Evolutionary conservation across 2,329 filamentous ascomycete species (phyloP).

Genomic region (Lachnellula occidentalis): DNA sequence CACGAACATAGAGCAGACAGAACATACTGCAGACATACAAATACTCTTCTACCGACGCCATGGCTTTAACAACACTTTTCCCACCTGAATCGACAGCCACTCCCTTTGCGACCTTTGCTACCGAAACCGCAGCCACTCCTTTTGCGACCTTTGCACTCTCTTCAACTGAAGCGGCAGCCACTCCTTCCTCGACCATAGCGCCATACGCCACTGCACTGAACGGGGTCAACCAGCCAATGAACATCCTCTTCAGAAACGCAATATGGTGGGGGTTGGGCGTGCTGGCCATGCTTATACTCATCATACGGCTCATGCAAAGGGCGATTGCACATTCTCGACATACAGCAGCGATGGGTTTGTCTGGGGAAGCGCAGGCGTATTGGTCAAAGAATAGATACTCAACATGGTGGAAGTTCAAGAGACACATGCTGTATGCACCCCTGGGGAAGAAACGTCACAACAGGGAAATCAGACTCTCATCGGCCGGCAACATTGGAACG

Average conservation of each 20-base stretch:
- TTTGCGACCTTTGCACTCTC: slow-evolving; percentile 39
- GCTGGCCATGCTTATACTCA: slow-evolving; percentile 47
- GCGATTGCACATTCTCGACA: slow-evolving; percentile 52
- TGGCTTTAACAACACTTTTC: slow-evolving; percentile 8
- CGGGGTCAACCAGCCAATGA: slow-evolving; percentile 55
- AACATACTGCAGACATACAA: background rate
- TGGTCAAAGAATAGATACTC: slow-evolving; percentile 52
- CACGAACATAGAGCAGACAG: background rate
- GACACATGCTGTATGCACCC: slow-evolving; percentile 57
- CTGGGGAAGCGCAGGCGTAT: slow-evolving; percentile 49
- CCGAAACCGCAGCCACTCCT: slow-evolving; percentile 20
- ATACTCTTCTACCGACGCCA: background rate
- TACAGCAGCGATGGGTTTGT: slow-evolving; percentile 51
- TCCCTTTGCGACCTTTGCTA: slow-evolving; percentile 37
- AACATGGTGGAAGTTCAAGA: slow-evolving; percentile 55
- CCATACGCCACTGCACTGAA: slow-evolving; percentile 52
- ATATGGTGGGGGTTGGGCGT: slow-evolving; percentile 58
- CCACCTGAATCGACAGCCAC: slow-evolving; percentile 7
- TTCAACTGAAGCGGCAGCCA: slow-evolving; percentile 7
- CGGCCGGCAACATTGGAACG: slow-evolving; percentile 55
- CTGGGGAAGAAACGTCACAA: slow-evolving; percentile 62
- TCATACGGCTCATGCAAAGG: slow-evolving; percentile 49
- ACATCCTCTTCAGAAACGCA: slow-evolving; percentile 50
- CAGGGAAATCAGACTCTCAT: slow-evolving; percentile 57
- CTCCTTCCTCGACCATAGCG: slow-evolving; percentile 45